These are phyloP conservation scores for Neofusicoccum sp. DNA, from an alignment of 2,329 filamentous ascomycete genomes.

Conservation along the genomic window DNA sequence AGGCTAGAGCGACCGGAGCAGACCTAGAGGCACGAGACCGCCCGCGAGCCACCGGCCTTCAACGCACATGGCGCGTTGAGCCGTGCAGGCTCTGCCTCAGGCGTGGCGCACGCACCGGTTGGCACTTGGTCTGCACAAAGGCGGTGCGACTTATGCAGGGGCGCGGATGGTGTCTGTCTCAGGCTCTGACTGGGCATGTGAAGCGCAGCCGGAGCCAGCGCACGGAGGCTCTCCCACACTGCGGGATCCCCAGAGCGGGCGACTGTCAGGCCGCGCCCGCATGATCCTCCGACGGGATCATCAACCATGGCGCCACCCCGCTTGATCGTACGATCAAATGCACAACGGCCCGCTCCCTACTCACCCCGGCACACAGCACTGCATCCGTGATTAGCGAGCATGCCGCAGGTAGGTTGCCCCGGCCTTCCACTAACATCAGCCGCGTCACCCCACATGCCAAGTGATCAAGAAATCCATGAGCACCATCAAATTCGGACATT, in stretches of 20 bases:
- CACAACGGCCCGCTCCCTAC: conserved; percentile 1
- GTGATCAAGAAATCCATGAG: conserved; percentile 17
- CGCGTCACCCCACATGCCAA: neutral
- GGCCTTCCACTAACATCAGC: conserved; percentile 5
- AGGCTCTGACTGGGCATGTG: neutral
- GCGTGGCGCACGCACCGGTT: neutral
- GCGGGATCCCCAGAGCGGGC: conserved; percentile 15
- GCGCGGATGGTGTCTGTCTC: neutral
- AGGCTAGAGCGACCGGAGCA: neutral
- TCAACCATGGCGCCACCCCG: conserved; percentile 14
- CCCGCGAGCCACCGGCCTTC: neutral
- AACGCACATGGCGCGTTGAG: neutral
- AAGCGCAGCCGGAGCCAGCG: neutral
- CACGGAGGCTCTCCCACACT: conserved; percentile 5
- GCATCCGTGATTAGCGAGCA: neutral
- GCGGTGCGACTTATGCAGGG: conserved; percentile 11
- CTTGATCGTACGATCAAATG: conserved; percentile 18
- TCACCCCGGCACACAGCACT: conserved; percentile 1
- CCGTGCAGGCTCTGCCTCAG: neutral
- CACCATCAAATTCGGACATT: conserved; percentile 22
- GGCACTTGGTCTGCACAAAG: neutral
- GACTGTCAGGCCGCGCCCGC: conserved; percentile 12
- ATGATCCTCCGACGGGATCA: conserved; percentile 11
- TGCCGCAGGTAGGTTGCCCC: conserved; percentile 6
- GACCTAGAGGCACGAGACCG: neutral